Evolutionary conservation across 225 moss, liverwort and hornwort species (phyloP).

Genomic region (Climacium dendroides): DNA sequence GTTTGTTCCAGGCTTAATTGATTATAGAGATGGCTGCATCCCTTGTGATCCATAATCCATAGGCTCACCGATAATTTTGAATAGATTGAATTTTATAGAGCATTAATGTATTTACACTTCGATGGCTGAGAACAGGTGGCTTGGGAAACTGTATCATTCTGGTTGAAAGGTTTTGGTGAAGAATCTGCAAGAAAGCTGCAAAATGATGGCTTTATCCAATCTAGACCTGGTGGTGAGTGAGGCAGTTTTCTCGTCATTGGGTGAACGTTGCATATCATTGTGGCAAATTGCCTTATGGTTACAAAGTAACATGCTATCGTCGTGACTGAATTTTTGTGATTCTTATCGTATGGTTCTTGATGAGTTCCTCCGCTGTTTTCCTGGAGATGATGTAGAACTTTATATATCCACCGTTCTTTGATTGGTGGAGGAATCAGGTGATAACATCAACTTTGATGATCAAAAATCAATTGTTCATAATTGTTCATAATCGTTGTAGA

Average conservation of each 20-base stretch:
- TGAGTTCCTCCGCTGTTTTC: background rate
- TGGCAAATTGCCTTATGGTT: background rate
- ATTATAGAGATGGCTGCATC: background rate
- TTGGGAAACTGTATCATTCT: conserved; percentile 58
- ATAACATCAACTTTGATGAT: background rate
- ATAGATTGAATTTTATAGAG: background rate
- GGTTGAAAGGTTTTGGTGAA: conserved; percentile 71
- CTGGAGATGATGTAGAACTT: background rate
- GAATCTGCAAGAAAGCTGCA: conserved; percentile 67
- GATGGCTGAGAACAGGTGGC: conserved; percentile 45
- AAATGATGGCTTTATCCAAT: conserved; percentile 79
- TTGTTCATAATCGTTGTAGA: background rate
- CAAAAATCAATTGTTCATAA: background rate
- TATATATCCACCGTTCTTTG: background rate
- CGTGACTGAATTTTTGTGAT: background rate
- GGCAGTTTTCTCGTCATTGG: background rate
- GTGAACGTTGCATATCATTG: background rate
- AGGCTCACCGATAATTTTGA: background rate
- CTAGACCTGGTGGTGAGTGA: conserved; percentile 65
- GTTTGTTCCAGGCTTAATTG: background rate
- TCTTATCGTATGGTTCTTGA: background rate
- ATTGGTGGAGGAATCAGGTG: background rate
- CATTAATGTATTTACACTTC: background rate
- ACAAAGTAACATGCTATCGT: background rate
- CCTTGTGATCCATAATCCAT: background rate